Base-by-base conservation (phyloP, 2,329 filamentous ascomycete genomes). In the Exophiala bonariae region DNA sequence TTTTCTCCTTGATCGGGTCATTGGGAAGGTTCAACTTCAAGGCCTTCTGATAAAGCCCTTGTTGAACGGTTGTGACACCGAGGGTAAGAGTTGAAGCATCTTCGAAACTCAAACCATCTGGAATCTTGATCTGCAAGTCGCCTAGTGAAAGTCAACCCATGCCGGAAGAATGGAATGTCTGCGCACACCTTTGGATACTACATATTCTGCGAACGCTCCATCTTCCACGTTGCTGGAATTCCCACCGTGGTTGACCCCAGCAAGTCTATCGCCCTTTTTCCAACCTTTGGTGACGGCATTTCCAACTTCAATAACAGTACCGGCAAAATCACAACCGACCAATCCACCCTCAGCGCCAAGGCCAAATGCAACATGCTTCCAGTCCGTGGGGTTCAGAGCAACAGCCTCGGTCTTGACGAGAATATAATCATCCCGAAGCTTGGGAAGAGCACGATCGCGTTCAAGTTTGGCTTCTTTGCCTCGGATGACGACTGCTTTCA, bases 341-440 rank as follows among this genome's bases (percentile, higher is more conserved):
- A 61, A 76, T 30, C 67, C 70, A 3, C 73, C 72, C 61, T 63
- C 56, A 1, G 61, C 59, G 9, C 16, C 33, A 7, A 40, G 20
- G 7, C 17, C 13, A 16, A 20, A 47, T 2, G 65, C 64, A 36
- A 77, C 58, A 49, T 74, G 70, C 54, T 78, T 79, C 75, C 75
- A 80, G 59, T 81, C 78, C 0, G 75, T 77, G 1, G 78, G 78
- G 56, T 81, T 81, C 36, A 81, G 58, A 3, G 75, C 78, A 1
- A 79, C 70, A 4, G 68, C 68, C 8, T 67, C 66, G 4, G 70
- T 74, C 57, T 76, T 79, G 51, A 80, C 71, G 11, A 79, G 69
- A 17, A 80, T 66, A 54, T 77, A 80, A 50, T 70, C 56, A 37
- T 72, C 68, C 3, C 67, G 68, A n/a, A 76, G 59, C 35, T 62